Evolutionary conservation across 2,329 filamentous ascomycete species (phyloP).

Genomic region (Diaporthe sp.): DNA sequence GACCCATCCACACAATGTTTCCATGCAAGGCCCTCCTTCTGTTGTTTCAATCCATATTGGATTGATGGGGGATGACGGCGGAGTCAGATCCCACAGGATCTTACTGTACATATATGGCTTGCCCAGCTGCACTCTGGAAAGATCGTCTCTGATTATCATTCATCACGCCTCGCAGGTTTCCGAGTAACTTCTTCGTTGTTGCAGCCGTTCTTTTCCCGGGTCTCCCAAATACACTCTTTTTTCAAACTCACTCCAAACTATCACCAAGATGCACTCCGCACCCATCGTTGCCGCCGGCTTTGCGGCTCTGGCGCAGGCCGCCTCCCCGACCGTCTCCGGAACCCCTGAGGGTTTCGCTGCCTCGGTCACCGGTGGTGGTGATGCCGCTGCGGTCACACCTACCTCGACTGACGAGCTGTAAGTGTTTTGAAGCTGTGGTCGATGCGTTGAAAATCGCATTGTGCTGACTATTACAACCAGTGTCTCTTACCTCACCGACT

Average conservation of each 20-base stretch:
- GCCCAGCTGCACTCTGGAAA: background rate
- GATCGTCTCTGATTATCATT: constrained; percentile 13
- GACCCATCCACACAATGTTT: constrained; percentile 19
- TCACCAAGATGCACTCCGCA: constrained; percentile 37
- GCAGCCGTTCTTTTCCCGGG: constrained; percentile 27
- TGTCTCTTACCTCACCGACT: constrained; percentile 69
- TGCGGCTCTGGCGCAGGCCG: constrained; percentile 46
- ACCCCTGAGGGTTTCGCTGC: constrained; percentile 58
- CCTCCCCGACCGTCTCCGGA: constrained; percentile 50
- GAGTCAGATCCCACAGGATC: background rate
- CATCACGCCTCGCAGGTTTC: constrained; percentile 28
- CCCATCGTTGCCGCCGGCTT: constrained; percentile 40
- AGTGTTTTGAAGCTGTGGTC: background rate
- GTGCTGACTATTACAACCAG: background rate
- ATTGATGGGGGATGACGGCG: background rate
- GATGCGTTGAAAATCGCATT: too few relatives aligned
- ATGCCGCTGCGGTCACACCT: constrained; percentile 66
- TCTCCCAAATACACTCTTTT: constrained; percentile 11
- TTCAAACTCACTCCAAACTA: background rate
- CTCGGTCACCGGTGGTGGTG: constrained; percentile 73
- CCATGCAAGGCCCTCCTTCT: constrained; percentile 16
- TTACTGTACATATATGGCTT: constrained; percentile 3
- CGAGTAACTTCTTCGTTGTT: constrained; percentile 31
- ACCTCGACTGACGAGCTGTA: constrained; percentile 66
- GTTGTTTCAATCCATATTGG: constrained; percentile 29